Percentiles rank a stretch among this genome's conserved stretches.
Evolutionary conservation across 306 rosid species (phyloP).

Genomic region (Heteromeles arbutifolia): DNA sequence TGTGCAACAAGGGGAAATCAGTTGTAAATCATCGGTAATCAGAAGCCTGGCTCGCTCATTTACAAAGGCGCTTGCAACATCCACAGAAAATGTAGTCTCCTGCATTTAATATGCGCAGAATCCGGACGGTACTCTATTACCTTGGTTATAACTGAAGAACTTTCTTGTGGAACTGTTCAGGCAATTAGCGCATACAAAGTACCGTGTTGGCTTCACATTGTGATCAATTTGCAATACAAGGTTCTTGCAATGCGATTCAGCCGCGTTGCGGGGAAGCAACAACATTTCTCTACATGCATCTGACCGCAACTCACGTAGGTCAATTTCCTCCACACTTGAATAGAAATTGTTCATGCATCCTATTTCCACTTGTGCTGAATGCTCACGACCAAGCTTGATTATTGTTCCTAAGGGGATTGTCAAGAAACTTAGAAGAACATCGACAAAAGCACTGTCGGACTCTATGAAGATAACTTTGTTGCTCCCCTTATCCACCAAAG

Average conservation of each 20-base stretch:
- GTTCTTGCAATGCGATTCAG: background rate
- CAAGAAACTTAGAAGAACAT: background rate
- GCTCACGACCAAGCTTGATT: background rate
- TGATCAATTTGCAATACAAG: background rate
- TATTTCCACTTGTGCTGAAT: background rate
- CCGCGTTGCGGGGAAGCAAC: background rate
- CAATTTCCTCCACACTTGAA: background rate
- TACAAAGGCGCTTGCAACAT: no score
- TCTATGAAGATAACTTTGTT: background rate
- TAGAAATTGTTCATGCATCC: background rate
- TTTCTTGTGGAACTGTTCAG: no score
- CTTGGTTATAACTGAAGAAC: background rate
- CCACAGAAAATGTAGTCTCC: no score
- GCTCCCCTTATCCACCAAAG: slow-evolving; percentile 1
- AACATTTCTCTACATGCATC: background rate
- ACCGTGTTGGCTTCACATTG: background rate
- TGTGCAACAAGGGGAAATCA: no score
- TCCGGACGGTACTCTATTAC: no score
- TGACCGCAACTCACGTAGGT: background rate
- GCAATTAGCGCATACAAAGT: background rate
- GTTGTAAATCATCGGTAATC: no score
- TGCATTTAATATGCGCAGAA: no score
- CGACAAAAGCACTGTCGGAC: background rate
- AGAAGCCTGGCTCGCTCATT: no score
- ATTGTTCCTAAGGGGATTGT: background rate